A percentile compares a stretch with the other conserved stretches of the same genome.
Evolutionary conservation across 352 stramenopile species (phyloP).

Genomic region (Phytophthora fragariae): DNA sequence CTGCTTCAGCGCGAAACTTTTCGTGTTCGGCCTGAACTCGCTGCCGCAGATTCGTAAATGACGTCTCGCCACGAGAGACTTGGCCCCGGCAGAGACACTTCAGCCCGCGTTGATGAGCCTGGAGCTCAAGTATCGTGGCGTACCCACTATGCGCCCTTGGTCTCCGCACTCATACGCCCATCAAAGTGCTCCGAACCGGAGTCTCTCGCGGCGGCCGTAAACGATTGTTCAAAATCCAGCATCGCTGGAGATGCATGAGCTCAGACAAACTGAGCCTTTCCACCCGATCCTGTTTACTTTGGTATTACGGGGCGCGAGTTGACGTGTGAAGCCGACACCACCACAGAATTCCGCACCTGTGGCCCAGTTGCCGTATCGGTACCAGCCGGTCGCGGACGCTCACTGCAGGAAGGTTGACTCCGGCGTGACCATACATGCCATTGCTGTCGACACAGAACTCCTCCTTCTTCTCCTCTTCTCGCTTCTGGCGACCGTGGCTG

Average conservation of each 20-base stretch:
- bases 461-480: neutral
- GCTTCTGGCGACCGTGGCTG: neutral
- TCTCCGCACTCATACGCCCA: conserved; percentile 41
- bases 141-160: conserved; percentile 33
- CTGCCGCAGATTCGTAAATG: conserved; percentile 44
- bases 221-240: conserved; percentile 40
- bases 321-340: neutral
- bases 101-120: conserved; percentile 6
- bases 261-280: conserved; percentile 22
- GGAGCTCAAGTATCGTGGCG: conserved; percentile 4
- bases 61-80: conserved; percentile 26
- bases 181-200: conserved; percentile 29
- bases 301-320: neutral
- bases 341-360: conserved; percentile 13
- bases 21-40: conserved; percentile 24
- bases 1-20: conserved; percentile 9
- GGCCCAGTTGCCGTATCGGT: neutral
- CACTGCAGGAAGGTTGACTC: neutral
- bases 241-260: conserved; percentile 20
- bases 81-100: conserved; percentile 39
- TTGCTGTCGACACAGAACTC: neutral
- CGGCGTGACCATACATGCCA: neutral
- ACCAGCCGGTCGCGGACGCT: neutral
- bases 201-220: conserved; percentile 34
- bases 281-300: conserved; percentile 23